Evolutionary conservation across 2,329 filamentous ascomycete genomes (phyloP), one percentile per base, ranked within the genome.

Genomic region (Myriangium duriaei): DNA sequence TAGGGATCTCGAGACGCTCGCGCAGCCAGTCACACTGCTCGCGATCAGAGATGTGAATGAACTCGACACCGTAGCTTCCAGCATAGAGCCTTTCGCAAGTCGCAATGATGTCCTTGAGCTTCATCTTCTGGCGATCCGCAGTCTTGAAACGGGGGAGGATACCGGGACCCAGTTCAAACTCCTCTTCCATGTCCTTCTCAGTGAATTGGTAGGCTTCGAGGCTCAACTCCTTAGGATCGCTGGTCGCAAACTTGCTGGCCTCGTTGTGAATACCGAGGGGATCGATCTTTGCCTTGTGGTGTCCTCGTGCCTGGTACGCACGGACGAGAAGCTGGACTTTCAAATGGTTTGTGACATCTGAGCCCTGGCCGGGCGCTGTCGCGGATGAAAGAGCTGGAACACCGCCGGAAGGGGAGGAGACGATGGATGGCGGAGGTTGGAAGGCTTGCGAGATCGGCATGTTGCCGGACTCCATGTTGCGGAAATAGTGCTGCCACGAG

Each of bases 401-500:
- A 50, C 81, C 82, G 45, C 83, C 84, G 31, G 79, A 77, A 37
- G 85, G 80, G 49, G 76, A 75, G 40, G 87, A 84, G 36, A 96
- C 79, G 49, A 98, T 76, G 50, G 82, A 94, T 11, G 91, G 91
- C 32, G 91, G 91, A 49, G 91, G 87, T 49, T 86, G 86, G 70
- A 98, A 98, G 51, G 91, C 91, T 65, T 93, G 83, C 46, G 88
- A 91, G 58, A 93, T 85, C 58, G 88, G 88, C 85, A 98, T 96
- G 56, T 91, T 83, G 60, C 91, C 91, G 49, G 77, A 82, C 70
- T 98, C 91, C 82, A 98, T 95, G 68, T 98, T 98, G 68, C 79
- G 84, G 74, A 98, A 98, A 74, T 98, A 98, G 58, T 92, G 79
- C 68, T 94, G 88, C 91, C 91, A 98, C 60, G 91, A 98, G 53